phyloP scores from a whole-genome alignment of 225 moss, liverwort and hornwort genomes.

The Anthoceros angustus region DNA sequence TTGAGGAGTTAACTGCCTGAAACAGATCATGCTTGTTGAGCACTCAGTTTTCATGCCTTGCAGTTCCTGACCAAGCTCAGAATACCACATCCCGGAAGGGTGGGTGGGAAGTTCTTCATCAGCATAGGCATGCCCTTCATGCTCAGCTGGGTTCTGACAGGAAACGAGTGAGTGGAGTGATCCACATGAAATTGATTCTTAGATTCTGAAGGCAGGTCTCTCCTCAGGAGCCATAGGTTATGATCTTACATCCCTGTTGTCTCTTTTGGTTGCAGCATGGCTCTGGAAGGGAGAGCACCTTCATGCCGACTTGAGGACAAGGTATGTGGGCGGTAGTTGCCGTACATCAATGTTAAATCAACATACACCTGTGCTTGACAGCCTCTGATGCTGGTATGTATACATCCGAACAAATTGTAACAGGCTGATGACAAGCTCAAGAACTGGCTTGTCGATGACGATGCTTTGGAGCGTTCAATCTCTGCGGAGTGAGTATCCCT shows the following conservation, averaged over 20 bases:
- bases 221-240: no score
- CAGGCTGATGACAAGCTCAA: slow-evolving; percentile 51
- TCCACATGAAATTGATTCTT: no score
- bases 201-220: no score
- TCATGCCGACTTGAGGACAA: slow-evolving; percentile 85
- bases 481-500: slow-evolving; percentile 39
- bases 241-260: background rate
- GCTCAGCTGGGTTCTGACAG: slow-evolving; percentile 95
- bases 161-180: slow-evolving; percentile 35
- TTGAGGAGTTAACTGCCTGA: no score
- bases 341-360: no score
- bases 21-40: no score
- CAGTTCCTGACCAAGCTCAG: slow-evolving; percentile 47
- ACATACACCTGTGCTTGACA: background rate
- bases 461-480: slow-evolving; percentile 59
- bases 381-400: background rate
- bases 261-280: slow-evolving; percentile 38
- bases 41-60: slow-evolving; percentile 3
- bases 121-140: slow-evolving; percentile 87
- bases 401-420: background rate
- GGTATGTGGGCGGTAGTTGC: slow-evolving; percentile 17
- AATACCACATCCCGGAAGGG: slow-evolving; percentile 91
- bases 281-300: slow-evolving; percentile 70
- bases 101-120: slow-evolving; percentile 82
- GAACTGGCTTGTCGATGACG: slow-evolving; percentile 73